These are phyloP conservation scores for Cercospora sp. DNA, from an alignment of 2,329 filamentous ascomycete species.

Conservation along the genomic window DNA sequence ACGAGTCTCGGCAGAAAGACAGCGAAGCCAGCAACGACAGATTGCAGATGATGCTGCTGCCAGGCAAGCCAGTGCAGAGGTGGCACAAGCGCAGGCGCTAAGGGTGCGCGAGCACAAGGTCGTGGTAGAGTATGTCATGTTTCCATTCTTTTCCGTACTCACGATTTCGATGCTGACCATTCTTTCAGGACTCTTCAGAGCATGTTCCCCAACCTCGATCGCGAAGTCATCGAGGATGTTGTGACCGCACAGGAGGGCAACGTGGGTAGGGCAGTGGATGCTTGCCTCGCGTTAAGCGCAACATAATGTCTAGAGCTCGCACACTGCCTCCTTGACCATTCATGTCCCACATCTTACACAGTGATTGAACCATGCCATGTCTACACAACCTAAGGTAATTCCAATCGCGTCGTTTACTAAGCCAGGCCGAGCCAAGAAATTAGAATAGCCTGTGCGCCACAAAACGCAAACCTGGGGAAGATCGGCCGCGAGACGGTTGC, in stretches of 20 bases:
- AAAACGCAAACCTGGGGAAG: not conserved
- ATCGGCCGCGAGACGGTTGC: slow-evolving; percentile 1
- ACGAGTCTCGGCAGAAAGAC: slow-evolving; percentile 31
- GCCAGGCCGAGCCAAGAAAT: slow-evolving; percentile 1
- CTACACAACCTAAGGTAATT: not conserved
- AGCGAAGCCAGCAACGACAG: slow-evolving; percentile 42
- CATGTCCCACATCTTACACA: not conserved
- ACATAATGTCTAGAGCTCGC: slow-evolving; percentile 1
- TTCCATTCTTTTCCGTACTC: not conserved
- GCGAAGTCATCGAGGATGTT: slow-evolving; percentile 93
- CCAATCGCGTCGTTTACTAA: not conserved
- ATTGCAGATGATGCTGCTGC: slow-evolving; percentile 85
- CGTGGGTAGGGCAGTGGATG: slow-evolving; percentile 51
- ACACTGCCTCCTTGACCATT: not conserved
- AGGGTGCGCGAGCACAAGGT: slow-evolving; percentile 82
- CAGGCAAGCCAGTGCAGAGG: slow-evolving; percentile 84
- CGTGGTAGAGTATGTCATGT: slow-evolving; percentile 68
- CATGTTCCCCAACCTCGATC: slow-evolving; percentile 96
- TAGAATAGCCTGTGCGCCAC: not conserved
- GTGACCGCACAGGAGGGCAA: slow-evolving; percentile 91
- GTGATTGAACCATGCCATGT: not conserved
- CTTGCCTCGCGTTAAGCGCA: slow-evolving; percentile 48
- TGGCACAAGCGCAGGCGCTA: slow-evolving; percentile 80
- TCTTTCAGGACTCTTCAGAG: slow-evolving; percentile 68
- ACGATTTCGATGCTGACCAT: slow-evolving; percentile 8